phyloP scores from a whole-genome alignment of 495 filamentous ascomycete genomes.

The Lasiosphaeriaceae sp. region DNA sequence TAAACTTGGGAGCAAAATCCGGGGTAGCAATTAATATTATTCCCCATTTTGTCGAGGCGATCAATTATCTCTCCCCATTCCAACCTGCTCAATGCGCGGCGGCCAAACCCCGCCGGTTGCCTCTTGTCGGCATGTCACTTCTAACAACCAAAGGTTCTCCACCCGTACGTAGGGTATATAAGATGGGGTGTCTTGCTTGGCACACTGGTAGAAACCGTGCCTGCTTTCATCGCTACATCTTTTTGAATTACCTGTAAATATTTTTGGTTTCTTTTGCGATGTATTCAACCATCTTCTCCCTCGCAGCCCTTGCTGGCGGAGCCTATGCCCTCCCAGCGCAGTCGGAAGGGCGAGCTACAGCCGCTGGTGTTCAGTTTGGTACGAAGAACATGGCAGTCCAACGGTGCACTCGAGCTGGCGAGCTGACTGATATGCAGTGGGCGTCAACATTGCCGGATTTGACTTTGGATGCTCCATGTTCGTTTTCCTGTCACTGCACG shows the following conservation, averaged over 20 bases:
- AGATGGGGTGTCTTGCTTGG: not conserved
- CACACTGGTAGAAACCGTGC: not conserved
- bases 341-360: not conserved
- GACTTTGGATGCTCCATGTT: constrained; percentile 47
- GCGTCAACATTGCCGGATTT: constrained; percentile 41
- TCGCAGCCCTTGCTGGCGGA: not conserved
- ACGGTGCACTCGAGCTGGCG: not conserved
- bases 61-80: not conserved
- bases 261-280: not conserved
- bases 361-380: constrained; percentile 3
- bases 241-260: not conserved
- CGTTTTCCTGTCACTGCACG: not conserved
- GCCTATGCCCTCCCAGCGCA: not conserved
- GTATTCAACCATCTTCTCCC: not conserved
- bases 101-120: not conserved
- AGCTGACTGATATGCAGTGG: constrained; percentile 11
- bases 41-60: not conserved
- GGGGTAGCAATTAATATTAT: not conserved
- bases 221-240: not conserved
- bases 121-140: not conserved
- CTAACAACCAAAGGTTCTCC: too few species aligned
- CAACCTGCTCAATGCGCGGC: not conserved
- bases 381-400: not conserved
- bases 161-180: not conserved
- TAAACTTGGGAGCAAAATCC: not conserved